Conservation (phyloP, 2,329 filamentous ascomycete species). For the Albophoma yamanashiensis region DNA sequence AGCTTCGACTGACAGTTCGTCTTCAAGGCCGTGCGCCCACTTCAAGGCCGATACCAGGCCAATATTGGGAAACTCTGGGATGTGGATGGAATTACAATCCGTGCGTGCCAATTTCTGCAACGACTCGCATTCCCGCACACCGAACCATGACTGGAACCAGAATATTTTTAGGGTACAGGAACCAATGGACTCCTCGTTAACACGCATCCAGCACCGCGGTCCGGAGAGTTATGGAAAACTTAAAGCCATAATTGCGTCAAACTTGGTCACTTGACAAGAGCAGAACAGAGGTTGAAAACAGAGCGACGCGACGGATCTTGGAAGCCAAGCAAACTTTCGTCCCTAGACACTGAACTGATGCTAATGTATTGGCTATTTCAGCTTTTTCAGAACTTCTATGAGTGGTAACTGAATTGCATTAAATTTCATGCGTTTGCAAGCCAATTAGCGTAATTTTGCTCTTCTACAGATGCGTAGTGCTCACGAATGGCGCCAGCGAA, state of each 20-base stretch:
- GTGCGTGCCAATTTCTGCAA: conserved; percentile 7
- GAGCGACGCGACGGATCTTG: background rate
- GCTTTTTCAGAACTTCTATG: too few species aligned
- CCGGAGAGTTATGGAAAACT: conserved; percentile 3
- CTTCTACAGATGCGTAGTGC: too few species aligned
- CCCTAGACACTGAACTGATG: background rate
- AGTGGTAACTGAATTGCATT: too few species aligned
- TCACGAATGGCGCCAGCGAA: too few species aligned
- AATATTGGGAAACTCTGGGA: conserved; percentile 25
- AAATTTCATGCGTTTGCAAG: too few species aligned
- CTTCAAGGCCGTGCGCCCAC: conserved; percentile 4
- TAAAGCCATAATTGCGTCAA: conserved; percentile 5
- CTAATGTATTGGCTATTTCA: too few species aligned
- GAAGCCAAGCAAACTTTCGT: background rate
- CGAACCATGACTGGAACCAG: background rate
- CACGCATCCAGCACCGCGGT: conserved; percentile 1
- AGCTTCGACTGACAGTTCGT: conserved; percentile 9
- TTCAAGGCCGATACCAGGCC: conserved; percentile 15
- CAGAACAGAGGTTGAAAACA: background rate
- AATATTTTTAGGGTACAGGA: conserved; percentile 2
- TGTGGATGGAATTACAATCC: conserved; percentile 24
- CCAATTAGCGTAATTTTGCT: too few species aligned
- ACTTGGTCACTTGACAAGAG: conserved; percentile 5
- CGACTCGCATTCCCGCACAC: background rate
- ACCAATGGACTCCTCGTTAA: conserved; percentile 5